A percentile compares a stretch with the other conserved stretches of the same genome.
phyloP scores from a whole-genome alignment of 1,139 yeast genomes.

The Kurtzmaniella natalensis region DNA sequence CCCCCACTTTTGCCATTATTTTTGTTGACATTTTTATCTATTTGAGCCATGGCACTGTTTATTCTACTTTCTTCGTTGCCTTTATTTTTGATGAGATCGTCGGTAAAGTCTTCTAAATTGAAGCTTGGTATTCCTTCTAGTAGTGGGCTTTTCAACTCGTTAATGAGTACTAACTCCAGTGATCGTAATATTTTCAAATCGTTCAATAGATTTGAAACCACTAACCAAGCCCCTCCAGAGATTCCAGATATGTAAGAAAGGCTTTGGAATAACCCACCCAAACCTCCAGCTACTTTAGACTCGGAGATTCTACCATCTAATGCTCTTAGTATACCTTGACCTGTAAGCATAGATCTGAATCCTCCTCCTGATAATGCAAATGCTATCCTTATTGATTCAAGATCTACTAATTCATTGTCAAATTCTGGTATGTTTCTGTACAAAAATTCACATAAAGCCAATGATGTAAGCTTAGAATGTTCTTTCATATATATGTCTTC shows the following conservation, averaged over 20 bases:
- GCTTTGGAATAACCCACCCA: slow-evolving; percentile 53
- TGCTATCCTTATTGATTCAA: slow-evolving; percentile 34
- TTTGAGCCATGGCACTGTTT: too few species aligned
- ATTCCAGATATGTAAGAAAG: slow-evolving; percentile 55
- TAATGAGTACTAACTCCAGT: slow-evolving; percentile 17
- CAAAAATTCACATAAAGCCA: slow-evolving; percentile 30
- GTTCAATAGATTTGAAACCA: slow-evolving; percentile 47
- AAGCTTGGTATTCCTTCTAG: slow-evolving; percentile 53
- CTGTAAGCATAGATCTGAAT: slow-evolving; percentile 61
- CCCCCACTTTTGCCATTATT: not conserved
- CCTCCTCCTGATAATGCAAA: slow-evolving; percentile 74
- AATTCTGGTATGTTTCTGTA: slow-evolving; percentile 34
- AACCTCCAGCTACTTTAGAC: slow-evolving; percentile 19
- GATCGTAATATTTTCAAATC: slow-evolving; percentile 38
- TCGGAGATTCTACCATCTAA: slow-evolving; percentile 43
- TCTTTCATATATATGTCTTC: slow-evolving; percentile 35
- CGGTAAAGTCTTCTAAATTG: slow-evolving; percentile 14
- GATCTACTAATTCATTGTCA: slow-evolving; percentile 20
- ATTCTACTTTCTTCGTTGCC: not conserved
- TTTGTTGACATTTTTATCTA: not conserved
- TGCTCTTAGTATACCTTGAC: slow-evolving; percentile 59
- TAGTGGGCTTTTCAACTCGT: slow-evolving; percentile 44
- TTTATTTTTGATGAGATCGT: not conserved
- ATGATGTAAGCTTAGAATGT: slow-evolving; percentile 28
- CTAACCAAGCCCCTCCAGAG: slow-evolving; percentile 70